Conservation (phyloP, 257 asterid species). For the Oldenlandia corymbosa region DNA sequence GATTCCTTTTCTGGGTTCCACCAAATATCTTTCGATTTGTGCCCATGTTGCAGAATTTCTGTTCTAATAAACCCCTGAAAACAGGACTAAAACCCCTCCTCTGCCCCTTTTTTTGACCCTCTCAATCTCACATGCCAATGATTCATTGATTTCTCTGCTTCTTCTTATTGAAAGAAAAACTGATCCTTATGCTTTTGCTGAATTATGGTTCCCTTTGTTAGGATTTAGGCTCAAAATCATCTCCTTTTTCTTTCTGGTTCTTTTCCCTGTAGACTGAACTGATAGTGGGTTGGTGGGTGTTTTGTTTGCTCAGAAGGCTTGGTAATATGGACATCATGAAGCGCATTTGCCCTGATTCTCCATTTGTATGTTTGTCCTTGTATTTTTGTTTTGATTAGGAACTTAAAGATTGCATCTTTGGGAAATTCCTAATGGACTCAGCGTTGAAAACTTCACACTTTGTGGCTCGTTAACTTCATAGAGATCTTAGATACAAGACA, state of each 20-base stretch:
- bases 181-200: not conserved
- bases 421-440: no score
- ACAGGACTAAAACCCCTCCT: not conserved
- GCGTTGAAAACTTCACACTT: not conserved
- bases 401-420: not conserved
- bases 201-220: no score
- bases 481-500: no score
- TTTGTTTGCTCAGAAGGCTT: not conserved
- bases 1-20: not conserved
- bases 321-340: constrained; percentile 33
- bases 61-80: constrained; percentile 1
- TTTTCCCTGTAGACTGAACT: not conserved
- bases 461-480: not conserved
- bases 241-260: not conserved
- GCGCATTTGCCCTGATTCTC: constrained; percentile 40
- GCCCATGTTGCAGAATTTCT: not conserved
- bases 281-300: not conserved
- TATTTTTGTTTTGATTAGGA: not conserved
- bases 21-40: constrained; percentile 7
- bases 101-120: not conserved
- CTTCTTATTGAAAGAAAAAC: not conserved
- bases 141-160: not conserved
- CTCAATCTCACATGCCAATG: not conserved
- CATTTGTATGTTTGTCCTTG: constrained; percentile 31
- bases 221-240: not conserved